Evolutionary conservation across 805 yeast genomes (phyloP).

Genomic region (Cyberlindnera mycetangii): DNA sequence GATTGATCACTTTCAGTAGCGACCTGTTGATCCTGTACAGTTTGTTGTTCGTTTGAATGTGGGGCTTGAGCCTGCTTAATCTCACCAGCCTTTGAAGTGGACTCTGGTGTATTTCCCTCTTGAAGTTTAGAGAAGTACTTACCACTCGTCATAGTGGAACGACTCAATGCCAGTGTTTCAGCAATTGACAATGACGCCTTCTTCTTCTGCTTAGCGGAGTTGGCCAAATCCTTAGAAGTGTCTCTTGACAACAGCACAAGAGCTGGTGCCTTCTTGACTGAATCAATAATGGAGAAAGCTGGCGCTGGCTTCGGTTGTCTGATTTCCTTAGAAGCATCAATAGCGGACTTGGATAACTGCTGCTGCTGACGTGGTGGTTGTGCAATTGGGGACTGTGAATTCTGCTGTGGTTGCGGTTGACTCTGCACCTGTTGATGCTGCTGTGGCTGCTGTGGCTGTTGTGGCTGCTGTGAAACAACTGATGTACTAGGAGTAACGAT

Average conservation of each 20-base stretch:
- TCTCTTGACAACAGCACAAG: slow-evolving; percentile 25
- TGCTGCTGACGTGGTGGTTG: neutral
- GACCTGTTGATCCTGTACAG: neutral
- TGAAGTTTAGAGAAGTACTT: slow-evolving; percentile 28
- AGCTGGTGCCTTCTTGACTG: slow-evolving; percentile 23
- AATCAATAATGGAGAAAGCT: slow-evolving; percentile 20
- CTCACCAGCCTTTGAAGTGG: neutral
- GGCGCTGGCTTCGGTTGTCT: slow-evolving; percentile 25
- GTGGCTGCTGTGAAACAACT: slow-evolving; percentile 5
- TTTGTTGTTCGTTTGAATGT: neutral
- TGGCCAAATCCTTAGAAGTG: slow-evolving; percentile 27
- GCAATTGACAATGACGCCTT: slow-evolving; percentile 48
- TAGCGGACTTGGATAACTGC: neutral
- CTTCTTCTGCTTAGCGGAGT: slow-evolving; percentile 24
- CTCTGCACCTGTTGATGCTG: neutral
- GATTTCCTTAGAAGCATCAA: slow-evolving; percentile 3
- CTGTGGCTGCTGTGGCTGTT: neutral
- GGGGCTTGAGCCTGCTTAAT: neutral
- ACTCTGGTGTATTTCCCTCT: slow-evolving; percentile 12
- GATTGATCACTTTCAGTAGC: neutral
- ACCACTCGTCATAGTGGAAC: slow-evolving; percentile 42
- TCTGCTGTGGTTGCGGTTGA: neutral
- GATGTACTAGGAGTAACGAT: neutral
- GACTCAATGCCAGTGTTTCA: slow-evolving; percentile 53
- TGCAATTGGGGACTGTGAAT: neutral